Percentiles rank a stretch among this genome's conserved stretches.
Evolutionary conservation across 1,284 basidiomycete genomes (phyloP).

Genomic region (Cutaneotrichosporon mucoides): DNA sequence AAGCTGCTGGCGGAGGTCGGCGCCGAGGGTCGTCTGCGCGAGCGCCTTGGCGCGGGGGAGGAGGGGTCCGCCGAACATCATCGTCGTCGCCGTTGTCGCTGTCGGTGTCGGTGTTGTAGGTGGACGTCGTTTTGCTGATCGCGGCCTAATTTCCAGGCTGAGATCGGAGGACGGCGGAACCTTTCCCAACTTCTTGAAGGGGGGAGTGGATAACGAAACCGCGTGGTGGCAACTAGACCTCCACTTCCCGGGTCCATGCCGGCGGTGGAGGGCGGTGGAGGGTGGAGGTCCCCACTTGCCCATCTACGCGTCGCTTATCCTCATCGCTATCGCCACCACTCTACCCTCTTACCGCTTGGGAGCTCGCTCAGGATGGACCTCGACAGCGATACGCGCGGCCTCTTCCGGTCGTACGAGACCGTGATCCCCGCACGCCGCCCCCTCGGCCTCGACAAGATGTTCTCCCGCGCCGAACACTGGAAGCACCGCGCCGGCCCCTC

Average conservation of each 20-base stretch:
- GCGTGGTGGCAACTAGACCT: too few relatives aligned
- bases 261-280: too few relatives aligned
- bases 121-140: too few relatives aligned
- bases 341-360: too few relatives aligned
- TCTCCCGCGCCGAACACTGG: slow-evolving; percentile 22
- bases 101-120: too few relatives aligned
- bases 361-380: slow-evolving; percentile 1
- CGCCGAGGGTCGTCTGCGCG: slow-evolving; percentile 21
- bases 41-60: slow-evolving; percentile 24
- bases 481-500: slow-evolving; percentile 12
- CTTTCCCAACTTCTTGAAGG: too few relatives aligned
- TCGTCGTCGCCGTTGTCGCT: background rate
- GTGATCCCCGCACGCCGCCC: slow-evolving; percentile 29
- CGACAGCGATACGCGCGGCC: background rate
- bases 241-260: too few relatives aligned
- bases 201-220: too few relatives aligned
- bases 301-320: too few relatives aligned
- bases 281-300: too few relatives aligned
- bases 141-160: background rate
- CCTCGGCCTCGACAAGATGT: slow-evolving; percentile 41
- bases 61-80: slow-evolving; percentile 23
- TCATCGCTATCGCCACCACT: too few relatives aligned
- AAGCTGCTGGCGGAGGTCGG: slow-evolving; percentile 31
- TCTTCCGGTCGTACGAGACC: slow-evolving; percentile 27
- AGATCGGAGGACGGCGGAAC: too few relatives aligned